Evolutionary conservation across 1,139 yeast genomes (phyloP).

Genomic region (Saccharomyces hybrid): DNA sequence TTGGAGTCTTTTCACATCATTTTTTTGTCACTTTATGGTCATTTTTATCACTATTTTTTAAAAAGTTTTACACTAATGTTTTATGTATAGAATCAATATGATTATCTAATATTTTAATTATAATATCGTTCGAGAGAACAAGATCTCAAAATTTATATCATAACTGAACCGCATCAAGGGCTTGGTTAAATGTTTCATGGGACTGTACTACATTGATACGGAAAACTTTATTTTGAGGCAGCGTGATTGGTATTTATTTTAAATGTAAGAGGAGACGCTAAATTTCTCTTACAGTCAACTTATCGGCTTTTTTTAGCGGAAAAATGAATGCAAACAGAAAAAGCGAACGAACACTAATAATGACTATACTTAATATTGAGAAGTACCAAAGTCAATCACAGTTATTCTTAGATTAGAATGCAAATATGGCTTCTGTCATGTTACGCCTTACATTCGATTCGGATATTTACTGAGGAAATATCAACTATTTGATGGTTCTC

Average conservation of each 20-base stretch:
- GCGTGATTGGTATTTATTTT: too few species aligned
- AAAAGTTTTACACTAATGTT: neutral
- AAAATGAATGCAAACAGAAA: too few species aligned
- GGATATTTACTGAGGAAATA: neutral
- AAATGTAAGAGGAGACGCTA: too few species aligned
- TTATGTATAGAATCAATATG: neutral
- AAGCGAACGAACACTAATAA: too few species aligned
- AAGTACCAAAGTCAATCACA: neutral
- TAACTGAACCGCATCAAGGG: neutral
- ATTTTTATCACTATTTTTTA: conserved; percentile 1
- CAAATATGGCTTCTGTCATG: neutral
- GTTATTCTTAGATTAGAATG: neutral
- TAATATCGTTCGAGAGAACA: neutral
- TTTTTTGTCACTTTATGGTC: conserved; percentile 1
- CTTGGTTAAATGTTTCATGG: too few species aligned
- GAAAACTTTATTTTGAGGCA: neutral
- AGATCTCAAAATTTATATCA: neutral
- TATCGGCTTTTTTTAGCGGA: too few species aligned
- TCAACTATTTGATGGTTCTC: conserved; percentile 8
- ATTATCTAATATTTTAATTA: neutral
- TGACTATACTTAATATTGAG: too few species aligned
- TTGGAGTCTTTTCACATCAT: neutral
- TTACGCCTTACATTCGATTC: neutral
- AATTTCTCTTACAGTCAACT: too few species aligned
- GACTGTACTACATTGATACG: neutral